phyloP scores from a whole-genome alignment of 2,329 filamentous ascomycete genomes.

The Capronia coronata region DNA sequence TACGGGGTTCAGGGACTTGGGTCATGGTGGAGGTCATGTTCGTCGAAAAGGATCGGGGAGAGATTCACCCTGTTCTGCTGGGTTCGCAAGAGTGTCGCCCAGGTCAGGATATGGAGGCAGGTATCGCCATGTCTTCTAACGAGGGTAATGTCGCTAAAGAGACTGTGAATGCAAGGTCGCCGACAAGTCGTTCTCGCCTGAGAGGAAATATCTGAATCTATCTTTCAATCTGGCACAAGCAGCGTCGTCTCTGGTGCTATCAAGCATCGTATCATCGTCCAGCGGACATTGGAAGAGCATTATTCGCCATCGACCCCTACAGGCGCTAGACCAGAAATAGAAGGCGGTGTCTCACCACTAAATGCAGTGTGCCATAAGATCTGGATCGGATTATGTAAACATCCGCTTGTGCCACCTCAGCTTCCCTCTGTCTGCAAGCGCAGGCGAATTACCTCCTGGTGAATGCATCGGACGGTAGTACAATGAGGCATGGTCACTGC shows the following conservation, averaged over 20 bases:
- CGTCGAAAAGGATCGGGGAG: conserved; percentile 12
- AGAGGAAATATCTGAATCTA: neutral
- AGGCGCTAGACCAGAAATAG: conserved; percentile 10
- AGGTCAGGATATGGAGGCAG: conserved; percentile 5
- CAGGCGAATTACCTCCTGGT: neutral
- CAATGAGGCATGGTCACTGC: conserved; percentile 6
- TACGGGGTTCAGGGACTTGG: conserved; percentile 24
- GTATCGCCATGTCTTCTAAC: conserved; percentile 6
- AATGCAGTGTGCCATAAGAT: no score
- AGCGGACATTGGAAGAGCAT: neutral
- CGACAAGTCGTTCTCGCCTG: neutral
- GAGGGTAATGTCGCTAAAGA: neutral
- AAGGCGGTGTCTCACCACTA: conserved; percentile 6
- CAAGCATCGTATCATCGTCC: neutral
- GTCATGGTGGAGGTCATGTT: conserved; percentile 28
- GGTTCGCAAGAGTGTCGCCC: conserved; percentile 2
- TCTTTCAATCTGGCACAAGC: neutral
- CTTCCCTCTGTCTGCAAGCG: neutral
- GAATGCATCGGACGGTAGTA: conserved; percentile 6
- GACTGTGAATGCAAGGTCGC: neutral
- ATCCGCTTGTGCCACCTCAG: conserved; percentile 1
- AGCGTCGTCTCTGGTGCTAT: no score
- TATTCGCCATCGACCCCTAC: neutral
- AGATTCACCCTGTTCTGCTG: conserved; percentile 4
- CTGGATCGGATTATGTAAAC: conserved; percentile 6